Conservation (phyloP, 2,329 filamentous ascomycete species). For the Diaporthe ilicicola region DNA sequence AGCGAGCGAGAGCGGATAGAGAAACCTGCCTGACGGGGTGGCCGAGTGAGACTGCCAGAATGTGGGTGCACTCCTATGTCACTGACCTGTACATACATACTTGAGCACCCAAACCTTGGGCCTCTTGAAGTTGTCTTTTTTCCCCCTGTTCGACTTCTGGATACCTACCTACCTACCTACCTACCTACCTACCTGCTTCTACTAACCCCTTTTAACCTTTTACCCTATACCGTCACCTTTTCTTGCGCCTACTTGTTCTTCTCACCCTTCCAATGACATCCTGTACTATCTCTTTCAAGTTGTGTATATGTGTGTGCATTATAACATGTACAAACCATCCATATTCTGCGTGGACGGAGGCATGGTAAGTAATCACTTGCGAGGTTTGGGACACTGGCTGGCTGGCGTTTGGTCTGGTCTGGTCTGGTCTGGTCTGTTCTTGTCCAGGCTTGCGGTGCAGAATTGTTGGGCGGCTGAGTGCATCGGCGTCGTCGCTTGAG, state of each 20-base stretch:
- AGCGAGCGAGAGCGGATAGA: neutral
- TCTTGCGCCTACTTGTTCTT: neutral
- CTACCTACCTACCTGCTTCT: slow-evolving; percentile 13
- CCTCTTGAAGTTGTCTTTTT: neutral
- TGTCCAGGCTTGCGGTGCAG: neutral
- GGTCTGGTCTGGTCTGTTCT: too few relatives aligned
- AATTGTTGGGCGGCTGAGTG: neutral
- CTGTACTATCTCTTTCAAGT: neutral
- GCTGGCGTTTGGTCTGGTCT: neutral
- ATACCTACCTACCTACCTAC: slow-evolving; percentile 16
- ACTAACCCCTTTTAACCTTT: neutral
- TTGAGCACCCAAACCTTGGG: neutral
- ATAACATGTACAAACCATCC: neutral
- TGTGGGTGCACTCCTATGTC: neutral
- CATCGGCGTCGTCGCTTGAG: neutral
- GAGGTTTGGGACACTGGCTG: neutral
- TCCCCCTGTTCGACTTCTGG: neutral
- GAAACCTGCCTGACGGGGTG: neutral
- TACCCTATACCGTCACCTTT: neutral
- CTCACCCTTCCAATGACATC: neutral
- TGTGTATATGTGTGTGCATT: neutral
- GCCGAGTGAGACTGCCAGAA: neutral
- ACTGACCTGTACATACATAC: slow-evolving; percentile 6
- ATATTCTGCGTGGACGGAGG: neutral
- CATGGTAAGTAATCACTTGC: neutral